A percentile compares a stretch with the other conserved stretches of the same genome.
These are phyloP conservation scores for Kwoniella europaea DNA, from an alignment of 768 basidiomycete genomes.

Conservation along the genomic window DNA sequence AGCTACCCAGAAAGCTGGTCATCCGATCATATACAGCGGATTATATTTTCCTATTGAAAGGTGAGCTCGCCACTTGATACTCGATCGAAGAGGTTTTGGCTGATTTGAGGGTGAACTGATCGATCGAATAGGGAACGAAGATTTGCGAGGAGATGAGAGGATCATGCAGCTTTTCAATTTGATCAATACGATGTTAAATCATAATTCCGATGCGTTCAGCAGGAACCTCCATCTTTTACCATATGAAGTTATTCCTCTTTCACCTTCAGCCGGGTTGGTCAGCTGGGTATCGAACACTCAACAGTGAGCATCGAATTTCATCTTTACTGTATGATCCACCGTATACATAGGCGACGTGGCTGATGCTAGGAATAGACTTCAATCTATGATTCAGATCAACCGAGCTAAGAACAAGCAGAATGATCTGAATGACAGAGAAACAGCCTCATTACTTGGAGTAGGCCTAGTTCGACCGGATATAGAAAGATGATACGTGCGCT, in stretches of 20 bases:
- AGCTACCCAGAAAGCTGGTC: conserved; percentile 50
- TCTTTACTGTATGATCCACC: not conserved
- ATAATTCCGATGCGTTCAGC: conserved; percentile 50
- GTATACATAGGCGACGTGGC: not conserved
- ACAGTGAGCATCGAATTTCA: conserved; percentile 33
- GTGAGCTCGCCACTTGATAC: conserved; percentile 17
- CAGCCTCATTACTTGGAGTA: conserved; percentile 54
- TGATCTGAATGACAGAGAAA: conserved; percentile 47
- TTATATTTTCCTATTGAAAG: conserved; percentile 56
- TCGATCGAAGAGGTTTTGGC: not conserved
- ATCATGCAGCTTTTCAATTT: conserved; percentile 58
- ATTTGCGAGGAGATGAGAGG: conserved; percentile 55
- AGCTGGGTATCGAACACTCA: conserved; percentile 56
- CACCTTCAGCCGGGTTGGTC: conserved; percentile 49
- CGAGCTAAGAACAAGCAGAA: conserved; percentile 46
- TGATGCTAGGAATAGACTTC: conserved; percentile 30
- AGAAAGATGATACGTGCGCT: not conserved
- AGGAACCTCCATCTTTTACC: conserved; percentile 54
- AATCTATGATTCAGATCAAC: conserved; percentile 48
- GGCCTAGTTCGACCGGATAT: conserved; percentile 9
- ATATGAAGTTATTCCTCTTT: conserved; percentile 53
- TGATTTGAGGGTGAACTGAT: not conserved
- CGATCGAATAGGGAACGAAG: conserved; percentile 42
- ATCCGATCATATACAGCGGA: conserved; percentile 43
- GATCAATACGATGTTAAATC: conserved; percentile 54